phyloP scores from a whole-genome alignment of 1,139 yeast genomes.

The Protomyces inundatus region DNA sequence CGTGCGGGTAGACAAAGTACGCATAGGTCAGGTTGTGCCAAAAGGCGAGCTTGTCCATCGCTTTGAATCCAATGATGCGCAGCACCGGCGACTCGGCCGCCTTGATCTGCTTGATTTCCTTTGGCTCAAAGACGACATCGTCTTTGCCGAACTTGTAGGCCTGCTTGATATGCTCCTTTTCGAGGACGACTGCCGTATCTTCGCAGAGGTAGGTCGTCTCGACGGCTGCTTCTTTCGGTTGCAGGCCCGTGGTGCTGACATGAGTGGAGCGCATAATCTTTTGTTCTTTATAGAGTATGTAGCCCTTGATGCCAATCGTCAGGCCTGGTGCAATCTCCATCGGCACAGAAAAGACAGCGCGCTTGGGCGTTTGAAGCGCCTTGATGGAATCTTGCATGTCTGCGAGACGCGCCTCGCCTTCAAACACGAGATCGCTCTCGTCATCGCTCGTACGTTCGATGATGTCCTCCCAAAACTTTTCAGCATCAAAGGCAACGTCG shows the following conservation, averaged over 20 bases:
- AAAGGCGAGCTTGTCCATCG: conserved; percentile 36
- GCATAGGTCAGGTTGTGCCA: conserved; percentile 54
- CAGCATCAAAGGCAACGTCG: conserved; percentile 47
- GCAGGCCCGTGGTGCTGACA: conserved; percentile 52
- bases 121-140: conserved; percentile 42
- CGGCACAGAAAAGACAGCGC: conserved; percentile 62
- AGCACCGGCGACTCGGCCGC: conserved; percentile 45
- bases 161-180: conserved; percentile 40
- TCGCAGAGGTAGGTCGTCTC: conserved; percentile 44
- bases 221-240: conserved; percentile 51
- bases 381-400: conserved; percentile 50
- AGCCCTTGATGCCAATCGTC: conserved; percentile 66
- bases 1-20: conserved; percentile 56
- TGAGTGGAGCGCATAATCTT: conserved; percentile 45
- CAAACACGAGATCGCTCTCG: conserved; percentile 35
- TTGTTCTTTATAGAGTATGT: conserved; percentile 56
- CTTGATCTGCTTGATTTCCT: conserved; percentile 39
- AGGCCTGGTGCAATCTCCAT: conserved; percentile 49
- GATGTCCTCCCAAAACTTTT: conserved; percentile 34
- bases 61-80: conserved; percentile 64
- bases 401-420: conserved; percentile 33
- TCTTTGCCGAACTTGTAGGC: conserved; percentile 48
- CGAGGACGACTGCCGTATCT: conserved; percentile 46
- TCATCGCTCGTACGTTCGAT: conserved; percentile 31
- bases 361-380: conserved; percentile 54